These are phyloP conservation scores for Candida glaebosa DNA, from an alignment of 805 yeast species.

Conservation along the genomic window DNA sequence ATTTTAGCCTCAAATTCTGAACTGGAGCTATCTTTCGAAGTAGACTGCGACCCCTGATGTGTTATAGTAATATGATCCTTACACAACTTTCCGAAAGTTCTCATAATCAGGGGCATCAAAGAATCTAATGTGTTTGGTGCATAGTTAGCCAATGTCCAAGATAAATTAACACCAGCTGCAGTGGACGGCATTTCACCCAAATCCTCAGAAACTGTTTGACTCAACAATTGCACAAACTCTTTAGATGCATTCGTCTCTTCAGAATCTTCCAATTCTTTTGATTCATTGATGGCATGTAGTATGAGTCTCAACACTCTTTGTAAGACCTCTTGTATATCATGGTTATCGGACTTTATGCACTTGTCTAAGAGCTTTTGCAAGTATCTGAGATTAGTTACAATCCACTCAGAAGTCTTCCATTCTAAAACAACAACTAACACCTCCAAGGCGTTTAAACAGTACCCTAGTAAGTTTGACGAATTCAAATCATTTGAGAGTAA, in stretches of 20 bases:
- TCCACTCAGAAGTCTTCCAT: constrained; percentile 77
- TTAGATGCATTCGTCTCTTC: constrained; percentile 62
- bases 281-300: constrained; percentile 58
- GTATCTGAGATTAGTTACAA: constrained; percentile 62
- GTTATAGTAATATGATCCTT: constrained; percentile 78
- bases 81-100: constrained; percentile 84
- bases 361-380: constrained; percentile 75
- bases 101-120: constrained; percentile 71
- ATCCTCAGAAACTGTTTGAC: constrained; percentile 75
- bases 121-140: constrained; percentile 74
- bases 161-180: constrained; percentile 81
- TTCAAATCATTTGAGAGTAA: constrained; percentile 73
- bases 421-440: constrained; percentile 80
- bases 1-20: constrained; percentile 73
- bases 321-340: constrained; percentile 80
- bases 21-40: constrained; percentile 27
- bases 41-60: constrained; percentile 41
- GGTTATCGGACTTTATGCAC: constrained; percentile 76
- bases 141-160: constrained; percentile 76
- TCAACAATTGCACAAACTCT: constrained; percentile 57
- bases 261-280: constrained; percentile 37
- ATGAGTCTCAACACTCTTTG: constrained; percentile 72
- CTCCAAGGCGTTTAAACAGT: constrained; percentile 86
- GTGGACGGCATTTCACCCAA: constrained; percentile 69
- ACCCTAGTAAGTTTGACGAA: constrained; percentile 65